Percentiles rank a stretch among this genome's conserved stretches.
These are phyloP conservation scores for Rhodotorula graminis DNA, from an alignment of 768 basidiomycete genomes.

Conservation along the genomic window DNA sequence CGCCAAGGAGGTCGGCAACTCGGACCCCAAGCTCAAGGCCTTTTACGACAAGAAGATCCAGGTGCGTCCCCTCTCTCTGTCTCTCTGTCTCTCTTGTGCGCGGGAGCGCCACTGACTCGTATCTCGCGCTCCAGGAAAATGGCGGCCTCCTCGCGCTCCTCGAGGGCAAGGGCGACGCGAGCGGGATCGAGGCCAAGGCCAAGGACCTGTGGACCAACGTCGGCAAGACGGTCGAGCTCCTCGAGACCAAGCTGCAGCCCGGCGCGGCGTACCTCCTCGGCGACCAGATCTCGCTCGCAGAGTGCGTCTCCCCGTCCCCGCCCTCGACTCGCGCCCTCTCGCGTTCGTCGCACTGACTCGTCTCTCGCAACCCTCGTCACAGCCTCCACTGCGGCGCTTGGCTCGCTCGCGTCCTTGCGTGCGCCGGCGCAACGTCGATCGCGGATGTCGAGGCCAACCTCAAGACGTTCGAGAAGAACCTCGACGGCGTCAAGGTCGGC, in stretches of 20 bases:
- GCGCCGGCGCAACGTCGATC: constrained; percentile 15
- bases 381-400: constrained; percentile 36
- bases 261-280: constrained; percentile 24
- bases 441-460: constrained; percentile 8
- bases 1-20: constrained; percentile 14
- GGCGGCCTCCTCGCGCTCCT: constrained; percentile 15
- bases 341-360: too few species aligned
- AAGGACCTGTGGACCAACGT: constrained; percentile 15
- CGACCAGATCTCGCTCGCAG: constrained; percentile 37
- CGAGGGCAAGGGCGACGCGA: constrained; percentile 24
- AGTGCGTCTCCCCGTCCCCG: constrained; percentile 9
- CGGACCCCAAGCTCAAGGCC: constrained; percentile 9
- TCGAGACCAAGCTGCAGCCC: constrained; percentile 24
- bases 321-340: too few species aligned
- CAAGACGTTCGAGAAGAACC: constrained; percentile 17
- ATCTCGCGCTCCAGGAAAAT: constrained; percentile 22
- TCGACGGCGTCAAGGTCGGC: constrained; percentile 5
- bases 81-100: too few species aligned
- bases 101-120: too few species aligned
- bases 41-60: constrained; percentile 29
- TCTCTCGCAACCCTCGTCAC: neutral
- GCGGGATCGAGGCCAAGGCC: neutral
- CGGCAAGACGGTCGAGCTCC: constrained; percentile 11
- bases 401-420: constrained; percentile 34
- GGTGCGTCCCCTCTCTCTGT: neutral